Evolutionary conservation across 2,329 filamentous ascomycete species (phyloP).

Genomic region (Apiospora arundinis): DNA sequence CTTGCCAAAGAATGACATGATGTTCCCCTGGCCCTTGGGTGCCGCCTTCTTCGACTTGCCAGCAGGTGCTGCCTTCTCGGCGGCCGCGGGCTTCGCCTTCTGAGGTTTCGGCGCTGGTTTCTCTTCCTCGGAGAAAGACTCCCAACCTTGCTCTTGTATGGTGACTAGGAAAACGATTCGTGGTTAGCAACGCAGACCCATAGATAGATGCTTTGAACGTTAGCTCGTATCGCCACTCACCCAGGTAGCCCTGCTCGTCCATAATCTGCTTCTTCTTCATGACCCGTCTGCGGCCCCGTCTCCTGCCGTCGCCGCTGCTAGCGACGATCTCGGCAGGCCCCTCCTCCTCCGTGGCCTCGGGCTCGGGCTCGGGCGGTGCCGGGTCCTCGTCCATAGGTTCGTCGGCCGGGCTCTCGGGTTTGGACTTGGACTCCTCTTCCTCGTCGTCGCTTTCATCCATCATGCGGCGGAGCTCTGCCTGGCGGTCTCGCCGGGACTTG

Average conservation of each 20-base stretch:
- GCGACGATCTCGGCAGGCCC: slow-evolving; percentile 34
- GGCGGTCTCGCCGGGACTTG: slow-evolving; percentile 35
- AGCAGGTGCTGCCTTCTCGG: slow-evolving; percentile 26
- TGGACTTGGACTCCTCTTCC: slow-evolving; percentile 34
- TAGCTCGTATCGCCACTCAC: slow-evolving; percentile 18
- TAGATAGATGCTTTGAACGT: background rate
- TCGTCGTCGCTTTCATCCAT: slow-evolving; percentile 44
- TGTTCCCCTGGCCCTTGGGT: slow-evolving; percentile 37
- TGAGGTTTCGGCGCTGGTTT: slow-evolving; percentile 29
- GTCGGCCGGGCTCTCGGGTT: slow-evolving; percentile 33
- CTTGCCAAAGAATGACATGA: slow-evolving; percentile 45
- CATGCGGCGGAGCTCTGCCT: slow-evolving; percentile 40
- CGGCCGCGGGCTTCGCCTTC: slow-evolving; percentile 31
- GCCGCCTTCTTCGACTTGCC: slow-evolving; percentile 30
- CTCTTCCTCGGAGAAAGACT: slow-evolving; percentile 44
- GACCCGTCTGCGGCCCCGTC: slow-evolving; percentile 40
- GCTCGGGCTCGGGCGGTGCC: slow-evolving; percentile 8
- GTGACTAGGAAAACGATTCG: slow-evolving; percentile 32
- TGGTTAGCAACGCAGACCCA: background rate
- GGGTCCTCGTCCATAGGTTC: slow-evolving; percentile 38
- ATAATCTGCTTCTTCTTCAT: slow-evolving; percentile 42
- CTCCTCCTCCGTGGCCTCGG: slow-evolving; percentile 17
- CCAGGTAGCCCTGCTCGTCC: slow-evolving; percentile 43
- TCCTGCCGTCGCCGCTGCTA: slow-evolving; percentile 36
- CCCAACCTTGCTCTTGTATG: slow-evolving; percentile 42